These are phyloP conservation scores for Arabis alpina DNA, from an alignment of 345 rosid genomes.

Conservation along the genomic window DNA sequence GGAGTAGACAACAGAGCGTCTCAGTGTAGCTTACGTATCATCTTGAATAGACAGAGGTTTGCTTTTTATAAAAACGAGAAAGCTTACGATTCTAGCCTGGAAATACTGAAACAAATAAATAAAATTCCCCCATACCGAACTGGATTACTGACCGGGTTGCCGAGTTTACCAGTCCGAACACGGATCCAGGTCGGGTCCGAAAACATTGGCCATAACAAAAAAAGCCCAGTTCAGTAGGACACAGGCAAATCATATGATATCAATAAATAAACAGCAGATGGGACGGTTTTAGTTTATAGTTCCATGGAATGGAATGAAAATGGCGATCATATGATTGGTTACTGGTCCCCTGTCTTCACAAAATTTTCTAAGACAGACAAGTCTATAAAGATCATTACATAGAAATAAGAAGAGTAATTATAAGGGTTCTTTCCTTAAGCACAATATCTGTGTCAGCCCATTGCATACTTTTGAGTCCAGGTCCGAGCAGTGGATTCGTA, in stretches of 20 bases:
- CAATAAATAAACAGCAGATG: conserved; percentile 1
- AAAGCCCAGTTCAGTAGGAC: conserved; percentile 7
- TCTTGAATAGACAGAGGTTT: too few species aligned
- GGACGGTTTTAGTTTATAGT: background rate
- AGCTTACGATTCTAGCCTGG: background rate
- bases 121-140: background rate
- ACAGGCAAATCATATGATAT: conserved; percentile 7
- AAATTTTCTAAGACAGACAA: conserved; percentile 29
- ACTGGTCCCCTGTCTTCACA: conserved; percentile 35
- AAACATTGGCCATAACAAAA: too few species aligned
- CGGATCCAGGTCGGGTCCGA: too few species aligned
- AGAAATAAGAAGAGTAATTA: conserved; percentile 38
- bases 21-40: too few species aligned
- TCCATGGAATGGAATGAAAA: conserved; percentile 22
- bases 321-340: conserved; percentile 33
- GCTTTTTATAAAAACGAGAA: background rate
- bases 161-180: too few species aligned
- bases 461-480: conserved; percentile 99
- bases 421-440: conserved; percentile 30
- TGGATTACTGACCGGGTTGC: too few species aligned
- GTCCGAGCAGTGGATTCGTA: conserved; percentile 96
- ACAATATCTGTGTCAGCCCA: conserved; percentile 58
- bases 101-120: background rate
- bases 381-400: conserved; percentile 45
- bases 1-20: too few species aligned